Conservation (phyloP, 2,329 filamentous ascomycete species). For the Phoma sp. region DNA sequence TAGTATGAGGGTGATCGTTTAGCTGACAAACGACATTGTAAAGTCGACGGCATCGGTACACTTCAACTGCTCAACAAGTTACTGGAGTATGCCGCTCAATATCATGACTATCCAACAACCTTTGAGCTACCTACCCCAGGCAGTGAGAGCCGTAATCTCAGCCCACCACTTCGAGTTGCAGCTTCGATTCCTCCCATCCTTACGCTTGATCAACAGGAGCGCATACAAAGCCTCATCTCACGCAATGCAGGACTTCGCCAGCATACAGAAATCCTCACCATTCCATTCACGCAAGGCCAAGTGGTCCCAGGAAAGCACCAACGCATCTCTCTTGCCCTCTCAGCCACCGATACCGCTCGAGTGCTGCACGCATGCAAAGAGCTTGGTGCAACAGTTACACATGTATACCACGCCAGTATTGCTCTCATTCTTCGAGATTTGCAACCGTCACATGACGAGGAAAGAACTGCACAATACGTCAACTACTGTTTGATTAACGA, state of each 20-base stretch:
- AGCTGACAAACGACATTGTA: background rate
- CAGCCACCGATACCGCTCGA: conserved; percentile 2
- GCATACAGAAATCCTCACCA: background rate
- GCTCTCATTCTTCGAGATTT: conserved; percentile 15
- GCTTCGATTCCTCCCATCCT: conserved; percentile 13
- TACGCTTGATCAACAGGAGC: background rate
- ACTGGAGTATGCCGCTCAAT: background rate
- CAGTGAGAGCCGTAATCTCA: conserved; percentile 39
- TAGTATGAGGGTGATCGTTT: background rate
- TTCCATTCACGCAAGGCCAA: background rate
- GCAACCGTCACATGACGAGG: background rate
- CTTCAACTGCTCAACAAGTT: background rate
- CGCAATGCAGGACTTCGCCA: conserved; percentile 3
- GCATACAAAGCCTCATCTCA: conserved; percentile 7
- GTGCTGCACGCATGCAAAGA: conserved; percentile 16
- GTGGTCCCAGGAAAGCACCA: conserved; percentile 16
- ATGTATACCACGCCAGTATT: conserved; percentile 22
- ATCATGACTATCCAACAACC: background rate
- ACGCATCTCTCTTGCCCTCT: conserved; percentile 13
- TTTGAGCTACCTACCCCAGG: conserved; percentile 20
- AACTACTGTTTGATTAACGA: conserved; percentile 19
- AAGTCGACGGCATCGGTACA: background rate
- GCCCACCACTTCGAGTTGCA: conserved; percentile 18
- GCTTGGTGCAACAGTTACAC: conserved; percentile 13
- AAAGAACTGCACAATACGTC: conserved; percentile 8